phyloP scores from a whole-genome alignment of 768 basidiomycete genomes.

The Naganishia friedmannii region DNA sequence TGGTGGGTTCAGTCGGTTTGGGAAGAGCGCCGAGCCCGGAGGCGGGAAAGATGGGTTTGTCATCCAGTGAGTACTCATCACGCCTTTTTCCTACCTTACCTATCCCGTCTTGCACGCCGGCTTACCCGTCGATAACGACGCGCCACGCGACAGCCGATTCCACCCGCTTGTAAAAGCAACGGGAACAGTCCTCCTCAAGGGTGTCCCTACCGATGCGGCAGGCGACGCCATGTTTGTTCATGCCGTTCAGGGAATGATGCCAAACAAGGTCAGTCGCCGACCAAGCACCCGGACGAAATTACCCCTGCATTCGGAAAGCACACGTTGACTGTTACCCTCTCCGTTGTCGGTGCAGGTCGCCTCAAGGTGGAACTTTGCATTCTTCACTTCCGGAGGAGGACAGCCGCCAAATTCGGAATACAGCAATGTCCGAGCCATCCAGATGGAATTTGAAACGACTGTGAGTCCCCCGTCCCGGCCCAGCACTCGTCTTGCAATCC shows the following conservation, averaged over 20 bases:
- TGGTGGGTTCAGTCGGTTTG: conserved; percentile 62
- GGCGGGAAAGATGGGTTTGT: conserved; percentile 59
- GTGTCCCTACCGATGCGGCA: conserved; percentile 56
- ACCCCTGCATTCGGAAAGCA: no score
- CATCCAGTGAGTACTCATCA: conserved; percentile 58
- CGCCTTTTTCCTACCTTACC: not conserved
- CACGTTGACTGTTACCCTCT: no score
- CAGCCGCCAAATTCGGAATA: conserved; percentile 56
- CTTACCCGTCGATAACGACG: no score
- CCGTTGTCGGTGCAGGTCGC: conserved; percentile 57
- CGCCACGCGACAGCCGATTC: conserved; percentile 61
- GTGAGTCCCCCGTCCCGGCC: not conserved
- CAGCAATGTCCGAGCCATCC: conserved; percentile 73
- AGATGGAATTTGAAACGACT: conserved; percentile 91
- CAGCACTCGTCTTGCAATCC: no score
- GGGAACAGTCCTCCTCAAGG: conserved; percentile 68
- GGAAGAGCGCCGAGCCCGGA: conserved; percentile 42
- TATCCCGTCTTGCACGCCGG: not conserved
- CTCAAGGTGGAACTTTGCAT: conserved; percentile 87
- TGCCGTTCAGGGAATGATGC: conserved; percentile 97
- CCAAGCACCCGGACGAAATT: no score
- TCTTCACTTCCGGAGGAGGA: conserved; percentile 70
- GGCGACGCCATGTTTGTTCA: conserved; percentile 71
- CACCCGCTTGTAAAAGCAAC: conserved; percentile 68
- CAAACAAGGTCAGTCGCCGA: conserved; percentile 68